These are phyloP conservation scores for Aurantiochytrium sp. DNA, from an alignment of 108 stramenopile genomes.

Conservation along the genomic window DNA sequence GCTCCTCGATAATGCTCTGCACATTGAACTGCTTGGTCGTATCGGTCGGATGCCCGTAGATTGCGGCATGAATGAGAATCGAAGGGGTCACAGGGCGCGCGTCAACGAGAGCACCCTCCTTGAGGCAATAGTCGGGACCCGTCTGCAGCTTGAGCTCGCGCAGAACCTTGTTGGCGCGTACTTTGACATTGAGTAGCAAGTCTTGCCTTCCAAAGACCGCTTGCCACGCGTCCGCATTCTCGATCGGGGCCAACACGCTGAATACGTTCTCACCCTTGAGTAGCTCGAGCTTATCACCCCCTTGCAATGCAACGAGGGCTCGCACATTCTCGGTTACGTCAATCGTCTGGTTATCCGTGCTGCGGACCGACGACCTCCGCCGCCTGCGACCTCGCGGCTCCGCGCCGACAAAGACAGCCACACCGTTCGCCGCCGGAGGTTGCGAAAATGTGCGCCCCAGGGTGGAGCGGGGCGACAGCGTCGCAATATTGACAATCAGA, in stretches of 20 bases:
- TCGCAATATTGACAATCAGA: not conserved
- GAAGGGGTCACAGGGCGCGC: not conserved
- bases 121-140: not conserved
- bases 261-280: not conserved
- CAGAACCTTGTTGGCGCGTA: not conserved
- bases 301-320: not conserved
- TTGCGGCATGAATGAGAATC: conserved; percentile 3
- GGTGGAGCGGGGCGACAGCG: not conserved
- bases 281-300: not conserved
- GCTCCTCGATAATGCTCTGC: not conserved
- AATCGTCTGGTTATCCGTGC: not conserved
- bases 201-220: not conserved
- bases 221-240: not conserved
- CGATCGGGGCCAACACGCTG: not conserved
- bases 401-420: no score
- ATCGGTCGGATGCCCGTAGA: conserved; percentile 8
- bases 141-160: not conserved
- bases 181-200: not conserved
- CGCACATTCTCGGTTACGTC: not conserved
- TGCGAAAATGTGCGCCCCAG: no score
- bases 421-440: no score
- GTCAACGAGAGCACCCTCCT: not conserved
- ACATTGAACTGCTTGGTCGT: not conserved
- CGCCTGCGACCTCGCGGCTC: no score
- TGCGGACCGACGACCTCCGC: no score